A percentile compares a stretch with the other conserved stretches of the same genome.
These are phyloP conservation scores for Solanum chacoense DNA, from an alignment of 305 asterid species.

Conservation along the genomic window DNA sequence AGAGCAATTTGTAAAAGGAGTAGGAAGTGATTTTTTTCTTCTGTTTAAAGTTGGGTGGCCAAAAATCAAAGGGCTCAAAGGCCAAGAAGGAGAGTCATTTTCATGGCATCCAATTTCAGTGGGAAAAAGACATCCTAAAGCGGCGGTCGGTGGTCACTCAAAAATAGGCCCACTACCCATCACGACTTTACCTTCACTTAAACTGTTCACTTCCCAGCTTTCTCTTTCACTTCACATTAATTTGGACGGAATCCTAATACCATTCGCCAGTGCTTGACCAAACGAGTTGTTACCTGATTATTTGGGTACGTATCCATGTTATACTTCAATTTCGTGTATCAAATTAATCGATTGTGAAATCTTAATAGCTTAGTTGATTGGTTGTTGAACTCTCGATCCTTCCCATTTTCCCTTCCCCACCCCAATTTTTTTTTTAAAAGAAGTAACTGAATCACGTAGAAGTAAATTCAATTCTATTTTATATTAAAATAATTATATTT, in stretches of 20 bases:
- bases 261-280: background rate
- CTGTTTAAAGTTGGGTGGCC: background rate
- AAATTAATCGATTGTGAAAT: background rate
- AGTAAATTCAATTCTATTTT: background rate
- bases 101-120: background rate
- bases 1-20: background rate
- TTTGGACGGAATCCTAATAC: background rate
- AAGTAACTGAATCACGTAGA: background rate
- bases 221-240: background rate
- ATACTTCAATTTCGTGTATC: background rate
- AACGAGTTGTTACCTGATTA: background rate
- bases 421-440: too few species aligned
- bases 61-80: background rate
- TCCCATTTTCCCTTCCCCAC: accelerated
- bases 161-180: background rate
- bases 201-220: background rate
- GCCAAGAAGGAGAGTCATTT: background rate
- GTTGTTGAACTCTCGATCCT: too few species aligned
- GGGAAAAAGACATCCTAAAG: background rate
- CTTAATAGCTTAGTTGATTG: background rate
- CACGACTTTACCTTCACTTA: background rate
- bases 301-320: background rate
- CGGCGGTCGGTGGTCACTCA: conserved; percentile 6
- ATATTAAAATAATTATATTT: background rate
- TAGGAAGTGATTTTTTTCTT: background rate